Percentiles rank a stretch among this genome's conserved stretches.
Evolutionary conservation across 2,329 filamentous ascomycete species (phyloP).

Genomic region (Cladosporium phlei): DNA sequence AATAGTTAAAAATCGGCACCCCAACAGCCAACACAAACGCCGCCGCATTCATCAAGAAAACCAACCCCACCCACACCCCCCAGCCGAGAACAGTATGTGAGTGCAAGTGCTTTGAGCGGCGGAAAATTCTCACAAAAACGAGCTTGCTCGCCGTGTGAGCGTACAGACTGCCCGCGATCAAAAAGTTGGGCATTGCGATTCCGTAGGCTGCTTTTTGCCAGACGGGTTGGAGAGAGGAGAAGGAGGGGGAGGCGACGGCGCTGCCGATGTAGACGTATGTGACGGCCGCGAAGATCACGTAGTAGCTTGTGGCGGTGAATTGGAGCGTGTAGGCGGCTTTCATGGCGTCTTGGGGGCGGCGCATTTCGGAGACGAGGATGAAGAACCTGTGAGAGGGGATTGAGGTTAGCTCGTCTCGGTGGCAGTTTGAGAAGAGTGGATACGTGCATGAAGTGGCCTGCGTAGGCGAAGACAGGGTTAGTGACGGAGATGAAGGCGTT

Average conservation of each 20-base stretch:
- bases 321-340: constrained; percentile 50
- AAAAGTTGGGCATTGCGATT: constrained; percentile 47
- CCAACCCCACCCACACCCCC: constrained; percentile 44
- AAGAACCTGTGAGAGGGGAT: constrained; percentile 46
- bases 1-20: constrained; percentile 52
- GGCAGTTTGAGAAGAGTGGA: too few species aligned
- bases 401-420: too few species aligned
- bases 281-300: constrained; percentile 48
- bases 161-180: constrained; percentile 48
- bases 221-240: constrained; percentile 42
- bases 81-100: constrained; percentile 46
- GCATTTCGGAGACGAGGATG: constrained; percentile 52
- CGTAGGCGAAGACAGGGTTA: constrained; percentile 51
- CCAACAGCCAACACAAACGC: constrained; percentile 44
- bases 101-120: constrained; percentile 44
- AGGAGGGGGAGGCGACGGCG: constrained; percentile 44
- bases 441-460: constrained; percentile 48
- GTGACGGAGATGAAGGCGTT: constrained; percentile 46
- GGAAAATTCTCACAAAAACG: constrained; percentile 48
- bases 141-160: constrained; percentile 50
- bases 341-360: constrained; percentile 47
- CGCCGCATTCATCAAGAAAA: constrained; percentile 43
- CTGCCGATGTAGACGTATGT: constrained; percentile 49
- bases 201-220: constrained; percentile 51
- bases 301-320: constrained; percentile 47